Conservation (phyloP, 1,139 yeast genomes). For the Geotrichum klebahnii region DNA sequence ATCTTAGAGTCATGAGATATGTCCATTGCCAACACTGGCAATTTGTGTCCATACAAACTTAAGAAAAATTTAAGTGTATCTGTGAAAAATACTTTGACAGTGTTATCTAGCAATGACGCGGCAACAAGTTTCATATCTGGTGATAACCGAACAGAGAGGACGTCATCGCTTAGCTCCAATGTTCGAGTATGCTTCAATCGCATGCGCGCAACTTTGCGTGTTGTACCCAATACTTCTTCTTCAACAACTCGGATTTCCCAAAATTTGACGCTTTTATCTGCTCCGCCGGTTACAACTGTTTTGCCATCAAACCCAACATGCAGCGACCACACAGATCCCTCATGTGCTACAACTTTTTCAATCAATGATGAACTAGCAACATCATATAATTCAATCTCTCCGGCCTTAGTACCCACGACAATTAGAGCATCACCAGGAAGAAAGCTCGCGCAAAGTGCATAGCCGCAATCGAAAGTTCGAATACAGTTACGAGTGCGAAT, state of each 20-base stretch:
- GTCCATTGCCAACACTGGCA: constrained; percentile 79
- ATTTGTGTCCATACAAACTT: constrained; percentile 89
- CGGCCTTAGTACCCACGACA: constrained; percentile 86
- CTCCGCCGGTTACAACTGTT: constrained; percentile 84
- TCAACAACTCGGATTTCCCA: constrained; percentile 76
- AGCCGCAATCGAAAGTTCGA: constrained; percentile 85
- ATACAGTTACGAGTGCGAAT: constrained; percentile 66
- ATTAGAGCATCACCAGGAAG: constrained; percentile 88
- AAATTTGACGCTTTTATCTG: constrained; percentile 82
- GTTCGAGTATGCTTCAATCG: constrained; percentile 71
- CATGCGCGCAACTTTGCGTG: constrained; percentile 50
- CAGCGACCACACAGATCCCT: constrained; percentile 85
- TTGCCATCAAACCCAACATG: constrained; percentile 86
- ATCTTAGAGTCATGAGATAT: constrained; percentile 83
- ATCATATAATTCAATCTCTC: constrained; percentile 80
- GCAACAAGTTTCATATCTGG: constrained; percentile 77
- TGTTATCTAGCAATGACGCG: constrained; percentile 80
- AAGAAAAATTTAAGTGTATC: constrained; percentile 83
- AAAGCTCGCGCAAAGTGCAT: constrained; percentile 74
- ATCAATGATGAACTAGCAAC: constrained; percentile 72
- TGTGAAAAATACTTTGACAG: constrained; percentile 85
- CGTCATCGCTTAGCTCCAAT: constrained; percentile 80
- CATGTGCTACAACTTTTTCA: constrained; percentile 76
- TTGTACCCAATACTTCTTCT: constrained; percentile 68
- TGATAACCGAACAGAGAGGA: constrained; percentile 73